Conservation (phyloP, 2,329 filamentous ascomycete genomes). For the Colletotrichum sp. region DNA sequence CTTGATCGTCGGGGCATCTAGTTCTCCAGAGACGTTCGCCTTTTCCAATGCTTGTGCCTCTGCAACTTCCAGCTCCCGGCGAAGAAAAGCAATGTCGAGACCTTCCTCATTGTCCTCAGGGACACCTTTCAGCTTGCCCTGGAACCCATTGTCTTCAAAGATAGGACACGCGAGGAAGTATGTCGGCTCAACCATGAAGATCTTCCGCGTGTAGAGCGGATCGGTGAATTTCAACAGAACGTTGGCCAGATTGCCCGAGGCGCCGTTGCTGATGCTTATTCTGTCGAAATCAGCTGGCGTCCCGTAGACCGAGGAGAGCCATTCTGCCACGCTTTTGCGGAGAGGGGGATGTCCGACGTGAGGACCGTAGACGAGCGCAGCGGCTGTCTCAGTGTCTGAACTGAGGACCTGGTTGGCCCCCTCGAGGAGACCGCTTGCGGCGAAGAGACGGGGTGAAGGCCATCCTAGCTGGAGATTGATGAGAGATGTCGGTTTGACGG, state of each 20-base stretch:
- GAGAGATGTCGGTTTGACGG: slow-evolving; percentile 25
- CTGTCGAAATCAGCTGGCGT: slow-evolving; percentile 51
- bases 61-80: slow-evolving; percentile 21
- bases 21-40: fast-evolving
- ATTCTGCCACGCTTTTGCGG: slow-evolving; percentile 70
- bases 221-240: slow-evolving; percentile 83
- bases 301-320: slow-evolving; percentile 70
- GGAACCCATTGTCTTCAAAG: slow-evolving; percentile 81
- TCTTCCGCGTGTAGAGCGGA: slow-evolving; percentile 71
- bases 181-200: slow-evolving; percentile 84
- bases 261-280: slow-evolving; percentile 84
- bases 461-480: slow-evolving; percentile 74
- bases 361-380: slow-evolving; percentile 78
- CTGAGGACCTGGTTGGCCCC: slow-evolving; percentile 67
- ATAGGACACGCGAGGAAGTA: slow-evolving; percentile 84
- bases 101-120: slow-evolving; percentile 77
- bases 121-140: slow-evolving; percentile 68
- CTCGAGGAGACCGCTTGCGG: slow-evolving; percentile 64
- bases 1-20: background rate
- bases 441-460: slow-evolving; percentile 70
- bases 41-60: background rate
- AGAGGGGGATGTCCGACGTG: slow-evolving; percentile 76
- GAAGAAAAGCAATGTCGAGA: slow-evolving; percentile 69
- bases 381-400: slow-evolving; percentile 60
- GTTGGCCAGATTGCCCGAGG: slow-evolving; percentile 80